Conservation (phyloP, 2,329 filamentous ascomycete species). For the Ustilaginoidea virens region DNA sequence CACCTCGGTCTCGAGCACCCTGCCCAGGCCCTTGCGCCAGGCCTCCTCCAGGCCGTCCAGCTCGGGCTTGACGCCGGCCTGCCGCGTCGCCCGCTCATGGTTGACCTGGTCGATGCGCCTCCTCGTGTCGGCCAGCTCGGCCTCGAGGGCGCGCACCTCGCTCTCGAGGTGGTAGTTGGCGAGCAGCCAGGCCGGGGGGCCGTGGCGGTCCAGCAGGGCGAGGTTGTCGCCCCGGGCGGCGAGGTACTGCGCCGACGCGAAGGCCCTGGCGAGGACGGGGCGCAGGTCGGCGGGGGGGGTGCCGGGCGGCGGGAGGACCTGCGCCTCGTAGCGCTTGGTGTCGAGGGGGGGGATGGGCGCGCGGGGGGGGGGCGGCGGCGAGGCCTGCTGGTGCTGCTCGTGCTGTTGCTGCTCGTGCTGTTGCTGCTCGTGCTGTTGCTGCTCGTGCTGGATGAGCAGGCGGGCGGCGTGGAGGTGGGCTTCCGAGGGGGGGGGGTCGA, state of each 20-base stretch:
- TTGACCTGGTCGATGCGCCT: constrained; percentile 61
- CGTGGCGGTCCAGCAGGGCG: constrained; percentile 60
- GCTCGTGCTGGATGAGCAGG: constrained; percentile 54
- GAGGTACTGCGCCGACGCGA: constrained; percentile 36
- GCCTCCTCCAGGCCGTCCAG: constrained; percentile 56
- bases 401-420: constrained; percentile 29
- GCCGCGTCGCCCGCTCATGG: constrained; percentile 48
- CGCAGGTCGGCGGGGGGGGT: constrained; percentile 29
- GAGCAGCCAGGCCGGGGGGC: constrained; percentile 84
- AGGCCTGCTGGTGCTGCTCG: too few relatives aligned
- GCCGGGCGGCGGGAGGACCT: constrained; percentile 29
- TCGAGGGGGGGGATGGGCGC: constrained; percentile 47
- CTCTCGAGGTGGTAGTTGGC: constrained; percentile 69
- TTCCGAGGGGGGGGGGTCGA: constrained; percentile 58
- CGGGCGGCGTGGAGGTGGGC: constrained; percentile 49
- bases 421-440: constrained; percentile 34
- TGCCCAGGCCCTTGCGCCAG: constrained; percentile 66
- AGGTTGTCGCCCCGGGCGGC: constrained; percentile 39
- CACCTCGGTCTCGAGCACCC: constrained; percentile 73
- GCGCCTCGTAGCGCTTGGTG: constrained; percentile 67
- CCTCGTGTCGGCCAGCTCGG: constrained; percentile 53
- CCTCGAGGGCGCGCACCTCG: constrained; percentile 48
- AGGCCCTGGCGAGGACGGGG: constrained; percentile 41
- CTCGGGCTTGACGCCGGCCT: constrained; percentile 60
- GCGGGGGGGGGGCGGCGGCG: constrained; percentile 36